Percentiles rank a stretch among this genome's conserved stretches.
phyloP scores from a whole-genome alignment of 2,329 filamentous ascomycete genomes.

The Fusarium sp. region DNA sequence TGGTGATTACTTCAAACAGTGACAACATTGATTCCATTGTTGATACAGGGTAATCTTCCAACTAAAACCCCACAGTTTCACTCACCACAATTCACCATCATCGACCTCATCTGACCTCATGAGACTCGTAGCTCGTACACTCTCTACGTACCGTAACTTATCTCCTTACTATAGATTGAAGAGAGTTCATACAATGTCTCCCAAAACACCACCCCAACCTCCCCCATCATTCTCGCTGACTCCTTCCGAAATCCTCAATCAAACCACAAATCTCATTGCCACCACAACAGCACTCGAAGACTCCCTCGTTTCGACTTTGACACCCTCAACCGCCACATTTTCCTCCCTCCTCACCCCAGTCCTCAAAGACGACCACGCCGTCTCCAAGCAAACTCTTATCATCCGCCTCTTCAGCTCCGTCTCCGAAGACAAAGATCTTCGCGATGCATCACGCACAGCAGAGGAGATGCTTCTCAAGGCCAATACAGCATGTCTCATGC shows the following conservation, averaged over 20 bases:
- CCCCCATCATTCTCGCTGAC: conserved; percentile 39
- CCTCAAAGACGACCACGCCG: conserved; percentile 39
- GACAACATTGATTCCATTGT: background rate
- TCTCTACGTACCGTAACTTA: background rate
- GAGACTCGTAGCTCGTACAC: background rate
- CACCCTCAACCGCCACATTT: conserved; percentile 39
- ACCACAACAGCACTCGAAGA: conserved; percentile 39
- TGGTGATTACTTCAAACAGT: background rate
- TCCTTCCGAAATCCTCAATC: conserved; percentile 28
- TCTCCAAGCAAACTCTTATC: conserved; percentile 28
- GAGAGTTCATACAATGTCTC: conserved; percentile 10
- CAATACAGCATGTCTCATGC: conserved; percentile 36
- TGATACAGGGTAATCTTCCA: background rate
- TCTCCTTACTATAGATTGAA: fast-evolving
- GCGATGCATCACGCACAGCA: conserved; percentile 45
- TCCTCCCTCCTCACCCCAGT: conserved; percentile 38
- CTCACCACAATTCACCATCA: background rate
- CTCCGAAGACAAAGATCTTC: conserved; percentile 39
- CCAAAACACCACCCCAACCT: conserved; percentile 35
- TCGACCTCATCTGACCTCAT: conserved; percentile 9
- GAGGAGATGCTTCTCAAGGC: conserved; percentile 42
- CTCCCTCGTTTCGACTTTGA: conserved; percentile 32
- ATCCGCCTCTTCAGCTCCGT: conserved; percentile 46
- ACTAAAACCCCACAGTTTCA: conserved; percentile 21
- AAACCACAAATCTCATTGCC: conserved; percentile 52